These are phyloP conservation scores for Coelastrella sp. DNA, from an alignment of 139 green algal genomes.

Conservation along the genomic window DNA sequence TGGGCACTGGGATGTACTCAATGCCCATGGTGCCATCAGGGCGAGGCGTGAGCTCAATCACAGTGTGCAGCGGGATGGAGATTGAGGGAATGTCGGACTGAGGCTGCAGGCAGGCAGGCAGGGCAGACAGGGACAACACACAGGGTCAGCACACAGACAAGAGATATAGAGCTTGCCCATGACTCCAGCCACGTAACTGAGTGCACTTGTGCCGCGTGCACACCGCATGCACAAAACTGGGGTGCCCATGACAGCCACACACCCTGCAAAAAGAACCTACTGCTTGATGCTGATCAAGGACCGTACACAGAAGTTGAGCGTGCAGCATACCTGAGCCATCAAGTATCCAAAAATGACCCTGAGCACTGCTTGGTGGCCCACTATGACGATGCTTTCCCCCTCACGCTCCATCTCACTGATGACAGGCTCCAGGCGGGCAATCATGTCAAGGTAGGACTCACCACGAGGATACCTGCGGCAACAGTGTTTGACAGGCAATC, in stretches of 20 bases:
- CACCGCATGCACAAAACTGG: not conserved
- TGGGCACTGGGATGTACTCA: conserved; percentile 53
- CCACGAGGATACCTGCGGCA: conserved; percentile 86
- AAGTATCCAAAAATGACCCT: conserved; percentile 79
- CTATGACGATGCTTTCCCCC: conserved; percentile 85
- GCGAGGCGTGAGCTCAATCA: conserved; percentile 92
- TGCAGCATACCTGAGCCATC: not conserved
- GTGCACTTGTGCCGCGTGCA: too few species aligned
- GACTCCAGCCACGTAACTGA: too few species aligned
- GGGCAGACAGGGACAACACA: not conserved
- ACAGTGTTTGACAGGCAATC: not conserved
- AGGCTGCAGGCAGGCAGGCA: not conserved
- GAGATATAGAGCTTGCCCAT: too few species aligned
- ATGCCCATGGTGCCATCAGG: conserved; percentile 88
- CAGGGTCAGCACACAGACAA: not conserved
- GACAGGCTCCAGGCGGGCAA: conserved; percentile 91
- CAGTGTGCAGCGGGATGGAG: conserved; percentile 90
- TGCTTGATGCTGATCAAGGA: not conserved
- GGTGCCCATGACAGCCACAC: too few species aligned
- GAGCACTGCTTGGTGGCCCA: conserved; percentile 91
- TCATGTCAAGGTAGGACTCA: conserved; percentile 93
- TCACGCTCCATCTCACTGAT: conserved; percentile 94
- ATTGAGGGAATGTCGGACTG: conserved; percentile 78
- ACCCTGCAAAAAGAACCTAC: too few species aligned
- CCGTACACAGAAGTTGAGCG: not conserved